Evolutionary conservation across 78 protist genomes (phyloP), one percentile per base, ranked within the genome.

Genomic region (Chrysochromulina parva): DNA sequence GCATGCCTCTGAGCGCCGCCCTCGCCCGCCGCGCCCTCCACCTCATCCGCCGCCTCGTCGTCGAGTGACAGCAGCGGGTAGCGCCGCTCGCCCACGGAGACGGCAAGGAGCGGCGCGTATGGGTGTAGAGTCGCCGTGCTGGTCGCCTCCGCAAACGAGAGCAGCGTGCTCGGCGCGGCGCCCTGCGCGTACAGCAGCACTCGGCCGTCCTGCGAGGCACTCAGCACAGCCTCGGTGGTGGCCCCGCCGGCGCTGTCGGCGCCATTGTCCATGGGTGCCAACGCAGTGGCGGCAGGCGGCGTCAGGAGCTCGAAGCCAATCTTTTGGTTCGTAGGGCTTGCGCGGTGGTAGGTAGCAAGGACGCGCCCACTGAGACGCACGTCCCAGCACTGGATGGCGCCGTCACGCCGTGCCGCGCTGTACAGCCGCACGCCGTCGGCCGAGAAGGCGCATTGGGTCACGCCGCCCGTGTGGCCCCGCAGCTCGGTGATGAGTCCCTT

Each of bases 391-490:
- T 9, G 26, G 85, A 89, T 69, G 7, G 7, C 17, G 28, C 85
- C 91, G 91, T 89, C 91, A 1, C 76, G 50, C n/a, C 91, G 85
- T 13, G 91, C 62, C 62, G 62, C 62, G 24, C 13, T 7, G 24
- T 58, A 24, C 57, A 89, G 65, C 22, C 54, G 54, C 48, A n/a
- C 57, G 4, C 91, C 91, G 58, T 74, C 71, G 13, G 1, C 52
- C 86, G 91, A n/a, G 58, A 67, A 89, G 38, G 62, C 3, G 57
- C 2, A 73, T n/a, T 76, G 88, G 14, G 91, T 89, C 66, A 89
- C 59, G 4, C 91, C 91, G 69, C 91, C 91, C n/a, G 38, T 48
- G 85, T 89, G 91, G 28, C 81, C 91, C 54, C 57, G 81, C 59
- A 50, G 59, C 80, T 53, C 52, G 28, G 50, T 1, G 58, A 59